phyloP scores from a whole-genome alignment of 495 filamentous ascomycete genomes.

The Venustampulla echinocandica region DNA sequence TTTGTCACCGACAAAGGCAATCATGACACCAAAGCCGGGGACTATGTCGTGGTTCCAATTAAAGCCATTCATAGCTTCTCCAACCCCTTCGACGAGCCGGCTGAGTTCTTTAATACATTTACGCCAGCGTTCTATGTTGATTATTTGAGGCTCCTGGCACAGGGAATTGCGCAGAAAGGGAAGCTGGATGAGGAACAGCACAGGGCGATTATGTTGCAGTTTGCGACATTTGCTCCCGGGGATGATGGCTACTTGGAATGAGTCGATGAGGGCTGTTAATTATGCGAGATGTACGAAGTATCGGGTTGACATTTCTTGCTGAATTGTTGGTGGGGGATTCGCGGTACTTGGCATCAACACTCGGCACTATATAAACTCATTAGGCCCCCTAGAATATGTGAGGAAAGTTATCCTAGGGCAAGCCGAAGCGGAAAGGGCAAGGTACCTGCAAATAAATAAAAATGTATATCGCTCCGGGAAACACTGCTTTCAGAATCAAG shows the following conservation, averaged over 20 bases:
- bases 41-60: slow-evolving; percentile 43
- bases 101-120: slow-evolving; percentile 46
- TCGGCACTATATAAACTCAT: no score
- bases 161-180: slow-evolving; percentile 24
- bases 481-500: no score
- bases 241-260: not conserved
- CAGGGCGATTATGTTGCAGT: slow-evolving; percentile 33
- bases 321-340: no score
- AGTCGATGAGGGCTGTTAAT: no score
- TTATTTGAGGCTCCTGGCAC: slow-evolving; percentile 38
- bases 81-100: slow-evolving; percentile 44
- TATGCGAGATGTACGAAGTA: no score
- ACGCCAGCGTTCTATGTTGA: slow-evolving; percentile 45
- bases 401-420: no score
- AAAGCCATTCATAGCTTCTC: slow-evolving; percentile 45
- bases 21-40: slow-evolving; percentile 38
- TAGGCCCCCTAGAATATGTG: no score
- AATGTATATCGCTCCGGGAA: no score
- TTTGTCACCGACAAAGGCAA: slow-evolving; percentile 35
- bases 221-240: slow-evolving; percentile 31
- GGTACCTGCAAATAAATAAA: no score
- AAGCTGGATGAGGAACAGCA: slow-evolving; percentile 30
- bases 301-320: no score
- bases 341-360: no score
- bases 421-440: no score